phyloP scores from a whole-genome alignment of 306 rosid species.

The Vicia villosa region DNA sequence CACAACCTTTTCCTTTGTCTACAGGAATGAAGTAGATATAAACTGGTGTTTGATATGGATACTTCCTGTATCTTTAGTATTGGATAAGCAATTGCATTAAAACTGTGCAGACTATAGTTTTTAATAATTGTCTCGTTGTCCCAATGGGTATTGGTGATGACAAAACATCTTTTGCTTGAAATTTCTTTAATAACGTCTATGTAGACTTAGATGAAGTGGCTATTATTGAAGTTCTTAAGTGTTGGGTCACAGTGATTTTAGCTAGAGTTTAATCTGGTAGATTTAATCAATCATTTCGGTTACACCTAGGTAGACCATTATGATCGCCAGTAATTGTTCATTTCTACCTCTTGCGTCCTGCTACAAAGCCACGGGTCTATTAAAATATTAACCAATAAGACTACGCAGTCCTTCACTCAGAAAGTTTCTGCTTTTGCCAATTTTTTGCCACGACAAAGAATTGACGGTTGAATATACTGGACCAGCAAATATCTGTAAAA shows the following conservation, averaged over 20 bases:
- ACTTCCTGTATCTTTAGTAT: conserved; percentile 52
- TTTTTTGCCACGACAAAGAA: conserved; percentile 49
- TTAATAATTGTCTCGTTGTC: conserved; percentile 37
- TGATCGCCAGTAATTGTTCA: conserved; percentile 54
- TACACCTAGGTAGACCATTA: conserved; percentile 48
- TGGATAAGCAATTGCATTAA: conserved; percentile 45
- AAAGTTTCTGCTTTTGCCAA: conserved; percentile 56
- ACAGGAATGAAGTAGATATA: conserved; percentile 62
- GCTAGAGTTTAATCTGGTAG: conserved; percentile 42
- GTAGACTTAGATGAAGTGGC: conserved; percentile 54
- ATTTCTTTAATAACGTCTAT: conserved; percentile 41
- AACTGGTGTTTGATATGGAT: conserved; percentile 45
- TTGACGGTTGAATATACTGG: conserved; percentile 66
- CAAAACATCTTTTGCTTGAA: conserved; percentile 40
- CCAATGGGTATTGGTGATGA: conserved; percentile 55
- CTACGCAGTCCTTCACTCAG: conserved; percentile 65
- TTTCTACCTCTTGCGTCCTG: conserved; percentile 42
- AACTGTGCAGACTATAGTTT: conserved; percentile 47
- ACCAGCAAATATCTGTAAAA: conserved; percentile 54
- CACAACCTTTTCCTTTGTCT: conserved; percentile 32
- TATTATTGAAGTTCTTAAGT: conserved; percentile 41
- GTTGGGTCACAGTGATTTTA: conserved; percentile 44
- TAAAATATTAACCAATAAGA: conserved; percentile 58
- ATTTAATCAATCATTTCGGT: conserved; percentile 42
- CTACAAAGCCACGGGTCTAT: conserved; percentile 44